phyloP scores from a whole-genome alignment of 1,284 basidiomycete species.

The Ustilago esculenta region DNA sequence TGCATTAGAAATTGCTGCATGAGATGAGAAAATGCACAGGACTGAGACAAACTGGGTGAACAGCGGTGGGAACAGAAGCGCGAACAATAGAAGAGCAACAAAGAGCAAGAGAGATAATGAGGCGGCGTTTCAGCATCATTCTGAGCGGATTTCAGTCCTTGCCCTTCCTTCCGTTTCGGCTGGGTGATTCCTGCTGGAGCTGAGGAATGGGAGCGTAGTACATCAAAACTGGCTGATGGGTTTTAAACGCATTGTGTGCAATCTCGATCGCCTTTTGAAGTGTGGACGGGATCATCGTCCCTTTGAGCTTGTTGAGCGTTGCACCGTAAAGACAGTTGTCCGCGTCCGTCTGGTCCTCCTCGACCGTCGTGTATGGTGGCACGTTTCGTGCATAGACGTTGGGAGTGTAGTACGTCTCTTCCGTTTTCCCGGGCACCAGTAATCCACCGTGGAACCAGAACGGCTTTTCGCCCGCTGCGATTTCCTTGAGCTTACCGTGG shows the following conservation, averaged over 20 bases:
- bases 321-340: conserved; percentile 36
- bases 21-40: too few species aligned
- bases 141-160: background rate
- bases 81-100: too few species aligned
- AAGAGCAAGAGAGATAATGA: background rate
- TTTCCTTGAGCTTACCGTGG: conserved; percentile 8
- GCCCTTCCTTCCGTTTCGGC: background rate
- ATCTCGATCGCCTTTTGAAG: conserved; percentile 18
- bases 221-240: conserved; percentile 7
- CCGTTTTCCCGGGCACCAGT: conserved; percentile 8
- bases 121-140: too few species aligned
- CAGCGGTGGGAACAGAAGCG: too few species aligned
- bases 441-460: conserved; percentile 44
- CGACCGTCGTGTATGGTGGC: conserved; percentile 25
- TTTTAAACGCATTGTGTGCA: conserved; percentile 30
- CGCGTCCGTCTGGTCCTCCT: conserved; percentile 9
- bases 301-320: conserved; percentile 35
- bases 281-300: conserved; percentile 11
- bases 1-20: too few species aligned
- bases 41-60: too few species aligned
- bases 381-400: conserved; percentile 36
- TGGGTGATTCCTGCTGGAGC: too few species aligned
- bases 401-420: conserved; percentile 35
- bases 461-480: conserved; percentile 25
- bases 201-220: conserved; percentile 16